A percentile compares a stretch with the other conserved stretches of the same genome.
Evolutionary conservation across 768 basidiomycete species (phyloP).

Genomic region (Rhizopogon vulgaris): DNA sequence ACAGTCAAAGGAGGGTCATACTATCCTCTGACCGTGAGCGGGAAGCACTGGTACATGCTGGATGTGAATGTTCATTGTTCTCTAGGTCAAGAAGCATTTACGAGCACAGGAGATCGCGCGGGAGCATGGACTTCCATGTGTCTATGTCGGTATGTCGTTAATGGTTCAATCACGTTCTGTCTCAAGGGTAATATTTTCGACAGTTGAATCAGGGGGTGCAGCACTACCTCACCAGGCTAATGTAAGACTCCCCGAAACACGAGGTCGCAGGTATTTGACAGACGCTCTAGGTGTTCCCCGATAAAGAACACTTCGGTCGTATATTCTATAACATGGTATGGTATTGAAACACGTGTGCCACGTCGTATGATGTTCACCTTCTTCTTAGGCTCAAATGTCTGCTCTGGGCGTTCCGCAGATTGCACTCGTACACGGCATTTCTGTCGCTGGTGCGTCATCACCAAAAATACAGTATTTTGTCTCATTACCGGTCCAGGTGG

Average conservation of each 20-base stretch:
- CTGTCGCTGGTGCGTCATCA: constrained; percentile 61
- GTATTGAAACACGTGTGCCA: constrained; percentile 29
- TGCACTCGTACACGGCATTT: constrained; percentile 90
- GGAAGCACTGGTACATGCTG: background rate
- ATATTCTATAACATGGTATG: constrained; percentile 97
- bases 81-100: constrained; percentile 88
- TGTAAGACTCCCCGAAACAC: constrained; percentile 26
- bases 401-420: constrained; percentile 88
- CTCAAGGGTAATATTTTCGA: constrained; percentile 4
- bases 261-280: background rate
- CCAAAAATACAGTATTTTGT: background rate
- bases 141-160: constrained; percentile 72
- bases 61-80: background rate
- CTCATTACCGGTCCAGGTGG: constrained; percentile 45
- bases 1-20: constrained; percentile 93
- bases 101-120: constrained; percentile 93
- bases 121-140: constrained; percentile 84
- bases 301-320: constrained; percentile 91
- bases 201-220: constrained; percentile 92
- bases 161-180: background rate
- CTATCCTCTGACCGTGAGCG: constrained; percentile 71
- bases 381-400: constrained; percentile 79
- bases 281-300: constrained; percentile 67
- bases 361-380: constrained; percentile 7
- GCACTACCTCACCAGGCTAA: constrained; percentile 90